These are phyloP conservation scores for Yamadazyma sp. DNA, from an alignment of 805 yeast genomes.

Conservation along the genomic window DNA sequence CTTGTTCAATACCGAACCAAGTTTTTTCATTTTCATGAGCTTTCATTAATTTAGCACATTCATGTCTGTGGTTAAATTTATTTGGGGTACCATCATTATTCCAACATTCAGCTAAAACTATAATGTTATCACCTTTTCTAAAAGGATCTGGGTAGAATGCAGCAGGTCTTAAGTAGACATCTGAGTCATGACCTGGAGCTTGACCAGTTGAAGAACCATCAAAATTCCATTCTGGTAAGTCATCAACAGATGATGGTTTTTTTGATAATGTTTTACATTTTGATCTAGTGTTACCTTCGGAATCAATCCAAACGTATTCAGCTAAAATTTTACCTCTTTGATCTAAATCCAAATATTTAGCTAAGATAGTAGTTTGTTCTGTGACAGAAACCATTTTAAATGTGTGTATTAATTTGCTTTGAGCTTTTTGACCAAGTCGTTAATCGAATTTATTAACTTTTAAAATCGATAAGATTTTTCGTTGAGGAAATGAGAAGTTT, in stretches of 20 bases:
- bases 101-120: slow-evolving; percentile 95
- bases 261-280: slow-evolving; percentile 84
- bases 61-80: slow-evolving; percentile 97
- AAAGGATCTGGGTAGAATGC: slow-evolving; percentile 95
- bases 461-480: too few species aligned
- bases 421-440: too few species aligned
- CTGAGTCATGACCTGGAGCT: slow-evolving; percentile 98
- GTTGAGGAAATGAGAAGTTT: too few species aligned
- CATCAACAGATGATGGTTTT: slow-evolving; percentile 69
- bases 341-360: slow-evolving; percentile 78
- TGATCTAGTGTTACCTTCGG: slow-evolving; percentile 86
- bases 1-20: slow-evolving; percentile 99
- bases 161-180: slow-evolving; percentile 92
- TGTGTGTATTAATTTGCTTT: too few species aligned
- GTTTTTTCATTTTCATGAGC: slow-evolving; percentile 81
- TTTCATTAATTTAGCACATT: slow-evolving; percentile 89
- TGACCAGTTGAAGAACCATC: slow-evolving; percentile 98
- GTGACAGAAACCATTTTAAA: slow-evolving; percentile 37
- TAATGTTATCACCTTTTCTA: slow-evolving; percentile 95
- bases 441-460: too few species aligned
- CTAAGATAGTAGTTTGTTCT: slow-evolving; percentile 75
- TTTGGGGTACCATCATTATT: slow-evolving; percentile 99
- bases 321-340: slow-evolving; percentile 88
- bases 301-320: slow-evolving; percentile 98
- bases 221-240: slow-evolving; percentile 98